These are phyloP conservation scores for Pestalotiopsis sp. DNA, from an alignment of 2,329 filamentous ascomycete genomes.

Conservation along the genomic window DNA sequence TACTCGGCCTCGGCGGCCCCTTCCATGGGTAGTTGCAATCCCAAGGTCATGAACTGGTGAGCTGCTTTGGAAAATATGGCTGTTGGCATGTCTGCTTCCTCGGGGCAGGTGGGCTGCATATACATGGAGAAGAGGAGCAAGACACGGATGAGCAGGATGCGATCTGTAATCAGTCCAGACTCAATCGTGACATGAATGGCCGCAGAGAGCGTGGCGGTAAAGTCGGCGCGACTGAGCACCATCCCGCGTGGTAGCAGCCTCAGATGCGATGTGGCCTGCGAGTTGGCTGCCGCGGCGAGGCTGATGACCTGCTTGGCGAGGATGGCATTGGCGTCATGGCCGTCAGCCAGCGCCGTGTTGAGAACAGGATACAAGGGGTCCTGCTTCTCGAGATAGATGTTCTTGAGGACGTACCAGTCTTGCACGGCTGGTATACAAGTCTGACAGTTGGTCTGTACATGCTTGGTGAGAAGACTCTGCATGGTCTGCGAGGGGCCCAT, in stretches of 20 bases:
- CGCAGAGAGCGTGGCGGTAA: constrained; percentile 47
- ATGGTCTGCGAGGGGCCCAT: constrained; percentile 24
- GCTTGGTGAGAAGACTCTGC: constrained; percentile 35
- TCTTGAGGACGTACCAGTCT: constrained; percentile 46
- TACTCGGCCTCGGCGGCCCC: constrained; percentile 31
- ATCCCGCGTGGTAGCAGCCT: constrained; percentile 39
- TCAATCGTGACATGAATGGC: constrained; percentile 51
- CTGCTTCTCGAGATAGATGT: constrained; percentile 51
- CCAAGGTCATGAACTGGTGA: constrained; percentile 57
- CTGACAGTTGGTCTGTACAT: constrained; percentile 46
- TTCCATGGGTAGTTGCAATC: constrained; percentile 49
- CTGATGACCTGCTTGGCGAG: constrained; percentile 55
- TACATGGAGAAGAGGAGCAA: constrained; percentile 58
- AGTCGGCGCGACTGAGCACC: constrained; percentile 45
- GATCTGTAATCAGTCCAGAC: constrained; percentile 52
- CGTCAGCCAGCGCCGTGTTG: constrained; percentile 27
- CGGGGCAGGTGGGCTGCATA: constrained; percentile 52
- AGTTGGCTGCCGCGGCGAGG: constrained; percentile 53
- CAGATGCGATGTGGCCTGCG: constrained; percentile 43
- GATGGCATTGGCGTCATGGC: constrained; percentile 33
- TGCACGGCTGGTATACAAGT: constrained; percentile 46
- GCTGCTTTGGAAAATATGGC: constrained; percentile 54
- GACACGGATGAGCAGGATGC: constrained; percentile 55
- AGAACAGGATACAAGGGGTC: constrained; percentile 57
- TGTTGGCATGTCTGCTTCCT: constrained; percentile 55